Base-by-base conservation (phyloP, 2,329 filamentous ascomycete species). In the Cytospora mali region DNA sequence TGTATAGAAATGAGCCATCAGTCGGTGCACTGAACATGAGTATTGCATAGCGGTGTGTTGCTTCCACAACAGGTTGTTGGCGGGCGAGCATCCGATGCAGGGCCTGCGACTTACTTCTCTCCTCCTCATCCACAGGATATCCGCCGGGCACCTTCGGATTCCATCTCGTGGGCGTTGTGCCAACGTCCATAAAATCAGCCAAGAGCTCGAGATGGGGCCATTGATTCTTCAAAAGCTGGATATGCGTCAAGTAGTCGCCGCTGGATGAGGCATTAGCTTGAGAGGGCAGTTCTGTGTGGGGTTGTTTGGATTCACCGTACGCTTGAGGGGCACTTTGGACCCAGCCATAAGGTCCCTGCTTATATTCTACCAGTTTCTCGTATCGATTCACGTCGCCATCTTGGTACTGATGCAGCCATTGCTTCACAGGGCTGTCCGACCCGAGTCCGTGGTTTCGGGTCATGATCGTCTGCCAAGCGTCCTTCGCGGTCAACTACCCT, bases 101-200 rank as follows among this genome's bases (percentile, higher is more conserved):
- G 2, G n/a, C 5, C 10, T 16, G 18, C 14, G 14, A 29, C 60
- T 18, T 14, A 65, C 63, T 11, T 29, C 48, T 52, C 23, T 29
- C 21, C 3, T 2, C n/a, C 16, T 2, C 4, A 10, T 62, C 29
- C 5, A 3, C 51, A 14, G 62, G 51, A 6, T 56, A 65, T 18
- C 48, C 56, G 13, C 63, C 63, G 4, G 56, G 52, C 5, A 51
- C 46, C 10, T 48, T 18, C n/a, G 63, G 48, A 5, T 60, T 55
- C 66, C 66, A 67, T 13, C 66, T 46, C 16, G 60, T n/a, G 1
- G 66, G 53, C 18, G 51, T 55, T 5, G 66, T 67, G 14, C 66
- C 64, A 7, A 63, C 59, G 6, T 65, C 55, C 66, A 67, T 67
- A 23, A 67, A 67, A 27, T 67, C 66, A 7, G 57, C 56, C 13